Evolutionary conservation across 306 rosid genomes (phyloP).

Genomic region (Casuarina glauca): DNA sequence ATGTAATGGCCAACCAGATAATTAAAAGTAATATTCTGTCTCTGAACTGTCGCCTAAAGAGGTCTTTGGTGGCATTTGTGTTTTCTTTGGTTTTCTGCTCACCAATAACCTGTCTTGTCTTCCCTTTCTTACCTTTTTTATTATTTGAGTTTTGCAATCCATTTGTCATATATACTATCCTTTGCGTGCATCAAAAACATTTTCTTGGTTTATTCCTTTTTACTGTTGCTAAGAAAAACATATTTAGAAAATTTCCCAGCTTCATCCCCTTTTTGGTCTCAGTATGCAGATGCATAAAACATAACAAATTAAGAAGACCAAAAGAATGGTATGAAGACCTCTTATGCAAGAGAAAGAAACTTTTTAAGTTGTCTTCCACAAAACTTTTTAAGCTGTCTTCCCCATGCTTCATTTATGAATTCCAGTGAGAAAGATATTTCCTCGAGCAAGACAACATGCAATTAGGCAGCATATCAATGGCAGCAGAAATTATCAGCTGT

Average conservation of each 20-base stretch:
- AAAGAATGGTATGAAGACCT: no score
- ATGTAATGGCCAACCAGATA: background rate
- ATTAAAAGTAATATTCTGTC: background rate
- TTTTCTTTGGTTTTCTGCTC: background rate
- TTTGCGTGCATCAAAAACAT: background rate
- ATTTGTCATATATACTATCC: background rate
- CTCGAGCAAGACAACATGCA: background rate
- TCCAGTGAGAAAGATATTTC: background rate
- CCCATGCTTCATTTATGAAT: no score
- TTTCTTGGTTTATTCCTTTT: background rate
- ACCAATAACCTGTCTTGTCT: background rate
- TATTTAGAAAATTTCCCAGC: background rate
- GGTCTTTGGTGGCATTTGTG: background rate
- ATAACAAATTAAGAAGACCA: no score
- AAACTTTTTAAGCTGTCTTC: background rate
- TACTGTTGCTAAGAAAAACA: background rate
- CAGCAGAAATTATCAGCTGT: no score
- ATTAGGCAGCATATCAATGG: background rate
- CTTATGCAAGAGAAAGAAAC: no score
- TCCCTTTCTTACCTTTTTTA: background rate
- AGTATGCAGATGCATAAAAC: no score
- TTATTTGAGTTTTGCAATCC: background rate
- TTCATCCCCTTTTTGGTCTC: background rate
- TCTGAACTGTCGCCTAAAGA: background rate
- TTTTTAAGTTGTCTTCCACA: background rate